Base-by-base conservation (phyloP, 106 monocot species). In the Vanilla planifolia region DNA sequence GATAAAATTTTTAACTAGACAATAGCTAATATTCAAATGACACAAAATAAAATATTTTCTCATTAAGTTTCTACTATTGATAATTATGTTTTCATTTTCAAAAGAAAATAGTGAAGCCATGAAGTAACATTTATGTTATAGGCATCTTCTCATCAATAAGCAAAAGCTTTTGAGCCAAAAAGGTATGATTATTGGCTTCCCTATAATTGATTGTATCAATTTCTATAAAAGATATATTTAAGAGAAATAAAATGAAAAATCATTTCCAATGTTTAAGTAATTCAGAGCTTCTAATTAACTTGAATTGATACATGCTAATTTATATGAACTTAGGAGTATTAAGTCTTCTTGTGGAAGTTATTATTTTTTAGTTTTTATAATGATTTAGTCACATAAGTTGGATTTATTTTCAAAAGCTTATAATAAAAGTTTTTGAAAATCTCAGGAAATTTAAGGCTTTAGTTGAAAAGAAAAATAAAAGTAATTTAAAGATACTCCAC, bases 41-140 rank as follows among this genome's bases (percentile, higher is more conserved):
- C n/a, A n/a, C n/a, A n/a, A 28, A 66, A 67, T 5, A 67, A 55
- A 19, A 23, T 67, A 25, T 67, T 67, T 67, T 42, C 66, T 11
- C 8, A 55, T 6, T 11, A 55, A 2, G n/a, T 67, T 0, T 25
- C 52, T 8, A 16, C 29, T 3, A 25, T 55, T 4, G 53, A 55
- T 0, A 21, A 48, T 34, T 1, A 20, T 48, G 64, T 35, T 20
- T 19, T 48, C 7, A n/a, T 13, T 33, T 8, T 19, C 14, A 34
- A n/a, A 16, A 30, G 8, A 15, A 5, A 48, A 32, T 7, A 15
- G 51, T 20, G 48, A 48, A 5, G 33, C 35, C 27, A 36, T 2
- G 33, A 22, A 50, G 35, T 64, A 50, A 48, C 48, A 61, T 61
- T 25, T 43, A 5, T 10, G 61, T 1, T 61, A 61, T 61, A 42